Base-by-base conservation (phyloP, 2,329 filamentous ascomycete species). In the Fusarium sp. region DNA sequence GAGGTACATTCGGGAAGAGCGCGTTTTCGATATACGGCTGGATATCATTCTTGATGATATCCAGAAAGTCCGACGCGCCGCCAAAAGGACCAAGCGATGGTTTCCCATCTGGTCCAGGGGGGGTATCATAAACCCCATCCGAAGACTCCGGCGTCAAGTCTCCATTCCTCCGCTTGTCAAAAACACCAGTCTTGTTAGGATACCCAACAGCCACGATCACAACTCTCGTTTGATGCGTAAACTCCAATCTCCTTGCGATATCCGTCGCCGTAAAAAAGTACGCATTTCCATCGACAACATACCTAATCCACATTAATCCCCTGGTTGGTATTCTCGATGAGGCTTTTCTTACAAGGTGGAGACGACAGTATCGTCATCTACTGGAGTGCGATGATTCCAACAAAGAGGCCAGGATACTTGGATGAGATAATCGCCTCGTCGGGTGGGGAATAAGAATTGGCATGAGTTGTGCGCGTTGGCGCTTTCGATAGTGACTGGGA, bases 1-100 rank as follows among this genome's bases (percentile, higher is more conserved):
- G 28, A 66, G 78, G 18, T 5, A 68, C 31, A n/a, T 73, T 18
- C 3, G 72, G 66, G 57, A 81, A 80, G 18, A 81, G 54, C 0
- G 57, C 70, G 1, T 54, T 17, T 12, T 80, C 69, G 15, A 81
- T 59, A 69, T 80, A 79, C 0, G 82, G 77, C 31, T 81, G 81
- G 17, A 86, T 79, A 3, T 81, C 77, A 1, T 78, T 79, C 42
- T 82, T 77, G 48, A 87, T 83, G 49, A 86, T 84, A 1, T 80
- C 70, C 4, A 87, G 78, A 45, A 88, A 84, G 17, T 82, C 78
- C 31, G 85, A 82, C 2, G 85, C 86, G 17, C 84, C 85, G 22
- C 85, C 85, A 39, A 79, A 79, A 0, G 61, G 60, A 24, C 73
- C 74, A 1, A 64, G 60, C 6, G 63, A 64, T 0, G 79, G 75